These are phyloP conservation scores for Jaltomata sinuosa DNA, from an alignment of 257 asterid species.

Conservation along the genomic window DNA sequence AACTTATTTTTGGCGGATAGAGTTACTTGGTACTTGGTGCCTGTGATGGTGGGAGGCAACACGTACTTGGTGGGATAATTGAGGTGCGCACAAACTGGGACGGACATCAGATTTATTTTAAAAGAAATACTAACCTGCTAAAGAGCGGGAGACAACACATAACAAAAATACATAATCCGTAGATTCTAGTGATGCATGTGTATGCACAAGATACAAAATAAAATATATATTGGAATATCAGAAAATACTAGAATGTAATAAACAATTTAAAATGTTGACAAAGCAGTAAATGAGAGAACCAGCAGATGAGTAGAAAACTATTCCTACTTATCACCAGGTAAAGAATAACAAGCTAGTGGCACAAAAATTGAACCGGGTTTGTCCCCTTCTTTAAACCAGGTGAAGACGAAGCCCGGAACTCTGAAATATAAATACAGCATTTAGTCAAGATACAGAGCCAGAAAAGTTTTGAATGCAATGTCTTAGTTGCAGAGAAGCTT, in stretches of 20 bases:
- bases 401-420: neutral
- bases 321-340: neutral
- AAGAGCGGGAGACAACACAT: neutral
- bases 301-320: neutral
- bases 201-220: neutral
- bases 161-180: neutral
- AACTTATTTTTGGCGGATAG: neutral
- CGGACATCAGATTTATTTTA: neutral
- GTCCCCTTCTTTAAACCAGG: neutral
- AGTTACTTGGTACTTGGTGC: neutral
- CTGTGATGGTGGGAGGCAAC: neutral
- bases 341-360: neutral
- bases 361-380: neutral
- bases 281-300: neutral
- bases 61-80: neutral
- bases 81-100: neutral
- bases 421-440: neutral
- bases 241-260: neutral
- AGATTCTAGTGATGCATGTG: neutral
- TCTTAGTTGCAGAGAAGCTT: neutral
- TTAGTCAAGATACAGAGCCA: neutral
- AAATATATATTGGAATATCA: neutral
- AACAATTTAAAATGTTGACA: neutral
- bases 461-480: neutral
- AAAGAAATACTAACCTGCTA: neutral